These are phyloP conservation scores for Candida sanyaensis DNA, from an alignment of 1,139 yeast species.

Conservation along the genomic window DNA sequence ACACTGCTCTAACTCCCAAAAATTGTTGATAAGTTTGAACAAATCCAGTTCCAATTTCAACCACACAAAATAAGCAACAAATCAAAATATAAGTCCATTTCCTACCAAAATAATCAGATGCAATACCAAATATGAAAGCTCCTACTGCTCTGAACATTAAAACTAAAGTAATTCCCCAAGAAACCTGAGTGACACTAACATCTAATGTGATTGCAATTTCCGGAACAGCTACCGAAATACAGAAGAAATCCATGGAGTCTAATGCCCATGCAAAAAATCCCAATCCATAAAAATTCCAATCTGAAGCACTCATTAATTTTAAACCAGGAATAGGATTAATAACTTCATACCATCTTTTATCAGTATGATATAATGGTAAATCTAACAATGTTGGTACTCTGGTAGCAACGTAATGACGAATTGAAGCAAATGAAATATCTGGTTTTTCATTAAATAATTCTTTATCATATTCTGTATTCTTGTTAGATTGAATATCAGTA, in stretches of 20 bases:
- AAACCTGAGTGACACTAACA: conserved; percentile 52
- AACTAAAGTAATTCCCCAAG: conserved; percentile 83
- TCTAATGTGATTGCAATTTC: conserved; percentile 56
- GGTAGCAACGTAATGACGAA: conserved; percentile 25
- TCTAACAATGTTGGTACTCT: conserved; percentile 27
- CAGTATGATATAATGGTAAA: conserved; percentile 17
- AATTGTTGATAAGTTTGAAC: conserved; percentile 64
- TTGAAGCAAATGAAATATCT: conserved; percentile 23
- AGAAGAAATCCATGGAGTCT: conserved; percentile 79
- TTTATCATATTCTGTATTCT: conserved; percentile 5
- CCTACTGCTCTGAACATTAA: conserved; percentile 82
- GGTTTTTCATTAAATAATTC: conserved; percentile 26
- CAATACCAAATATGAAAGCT: conserved; percentile 68
- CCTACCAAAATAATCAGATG: conserved; percentile 71
- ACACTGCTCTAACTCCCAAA: conserved; percentile 55
- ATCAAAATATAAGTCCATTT: conserved; percentile 67
- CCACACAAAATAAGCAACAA: conserved; percentile 51
- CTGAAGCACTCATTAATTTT: conserved; percentile 26
- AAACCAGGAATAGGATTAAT: conserved; percentile 38
- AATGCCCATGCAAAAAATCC: conserved; percentile 77
- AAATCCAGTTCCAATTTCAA: conserved; percentile 76
- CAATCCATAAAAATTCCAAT: conserved; percentile 60
- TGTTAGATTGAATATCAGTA: neutral
- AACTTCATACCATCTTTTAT: conserved; percentile 18
- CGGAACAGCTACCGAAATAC: conserved; percentile 62